Conservation (phyloP, 1,284 basidiomycete species). For the Boletus sp. region DNA sequence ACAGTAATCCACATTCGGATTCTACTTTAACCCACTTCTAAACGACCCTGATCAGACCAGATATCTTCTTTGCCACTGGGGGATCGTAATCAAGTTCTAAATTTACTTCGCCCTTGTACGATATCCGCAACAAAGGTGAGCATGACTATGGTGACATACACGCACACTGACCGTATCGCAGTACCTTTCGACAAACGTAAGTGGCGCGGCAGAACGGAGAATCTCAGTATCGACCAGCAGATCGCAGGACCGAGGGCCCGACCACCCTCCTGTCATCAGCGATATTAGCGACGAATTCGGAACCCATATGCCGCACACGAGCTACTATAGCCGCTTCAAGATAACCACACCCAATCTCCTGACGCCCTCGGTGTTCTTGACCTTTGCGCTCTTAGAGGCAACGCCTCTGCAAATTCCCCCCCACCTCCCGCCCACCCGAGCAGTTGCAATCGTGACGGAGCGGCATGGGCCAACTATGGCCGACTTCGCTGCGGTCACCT, state of each 20-base stretch:
- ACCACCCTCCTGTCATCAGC: slow-evolving; percentile 5
- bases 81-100: slow-evolving; percentile 35
- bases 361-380: slow-evolving; percentile 46
- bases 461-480: slow-evolving; percentile 48
- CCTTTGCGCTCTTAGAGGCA: slow-evolving; percentile 47
- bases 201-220: slow-evolving; percentile 21
- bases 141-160: slow-evolving; percentile 14
- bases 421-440: slow-evolving; percentile 47
- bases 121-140: slow-evolving; percentile 26
- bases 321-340: slow-evolving; percentile 23
- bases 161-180: slow-evolving; percentile 22
- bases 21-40: slow-evolving; percentile 23
- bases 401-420: slow-evolving; percentile 40
- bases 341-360: slow-evolving; percentile 36
- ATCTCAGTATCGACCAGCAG: slow-evolving; percentile 20
- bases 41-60: slow-evolving; percentile 32
- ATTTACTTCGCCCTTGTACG: slow-evolving; percentile 38
- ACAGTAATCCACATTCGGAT: slow-evolving; percentile 33
- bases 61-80: slow-evolving; percentile 33
- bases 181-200: slow-evolving; percentile 28
- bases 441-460: slow-evolving; percentile 38
- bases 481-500: slow-evolving; percentile 39
- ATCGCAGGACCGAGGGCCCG: slow-evolving; percentile 25
- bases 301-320: slow-evolving; percentile 13
- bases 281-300: slow-evolving; percentile 12